Conservation (phyloP, 768 basidiomycete genomes). For the Phanerodontia chrysosporium region DNA sequence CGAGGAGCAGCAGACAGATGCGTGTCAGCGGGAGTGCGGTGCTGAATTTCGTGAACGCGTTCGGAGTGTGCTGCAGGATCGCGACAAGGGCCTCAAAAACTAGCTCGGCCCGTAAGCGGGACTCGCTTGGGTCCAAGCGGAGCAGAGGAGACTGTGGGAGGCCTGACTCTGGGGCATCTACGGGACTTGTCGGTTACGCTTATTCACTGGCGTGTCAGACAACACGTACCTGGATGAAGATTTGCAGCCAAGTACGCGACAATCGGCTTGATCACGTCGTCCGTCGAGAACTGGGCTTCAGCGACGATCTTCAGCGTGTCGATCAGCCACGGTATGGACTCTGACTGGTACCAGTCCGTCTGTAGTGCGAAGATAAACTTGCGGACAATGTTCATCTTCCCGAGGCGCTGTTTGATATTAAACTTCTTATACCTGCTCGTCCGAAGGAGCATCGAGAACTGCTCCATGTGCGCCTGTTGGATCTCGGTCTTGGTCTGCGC, state of each 20-base stretch:
- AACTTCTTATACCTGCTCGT: constrained; percentile 73
- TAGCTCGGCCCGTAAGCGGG: constrained; percentile 60
- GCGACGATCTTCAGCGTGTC: constrained; percentile 60
- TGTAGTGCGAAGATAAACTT: constrained; percentile 81
- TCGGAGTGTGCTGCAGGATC: constrained; percentile 46
- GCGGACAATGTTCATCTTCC: constrained; percentile 66
- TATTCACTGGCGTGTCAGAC: not conserved
- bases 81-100: constrained; percentile 64
- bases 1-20: constrained; percentile 74
- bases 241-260: constrained; percentile 84
- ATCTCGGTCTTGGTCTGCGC: constrained; percentile 64
- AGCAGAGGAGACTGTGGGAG: constrained; percentile 60
- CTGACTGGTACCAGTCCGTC: constrained; percentile 67
- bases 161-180: constrained; percentile 15
- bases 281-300: constrained; percentile 63
- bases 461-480: constrained; percentile 75
- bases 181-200: not conserved
- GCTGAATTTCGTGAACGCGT: constrained; percentile 60
- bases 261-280: constrained; percentile 78
- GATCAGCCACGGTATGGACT: constrained; percentile 44
- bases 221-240: constrained; percentile 55
- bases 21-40: constrained; percentile 73
- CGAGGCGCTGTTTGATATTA: constrained; percentile 70
- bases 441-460: constrained; percentile 71
- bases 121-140: constrained; percentile 44